Base-by-base conservation (phyloP, 2,329 filamentous ascomycete species). In the Trichoderma polysporum region DNA sequence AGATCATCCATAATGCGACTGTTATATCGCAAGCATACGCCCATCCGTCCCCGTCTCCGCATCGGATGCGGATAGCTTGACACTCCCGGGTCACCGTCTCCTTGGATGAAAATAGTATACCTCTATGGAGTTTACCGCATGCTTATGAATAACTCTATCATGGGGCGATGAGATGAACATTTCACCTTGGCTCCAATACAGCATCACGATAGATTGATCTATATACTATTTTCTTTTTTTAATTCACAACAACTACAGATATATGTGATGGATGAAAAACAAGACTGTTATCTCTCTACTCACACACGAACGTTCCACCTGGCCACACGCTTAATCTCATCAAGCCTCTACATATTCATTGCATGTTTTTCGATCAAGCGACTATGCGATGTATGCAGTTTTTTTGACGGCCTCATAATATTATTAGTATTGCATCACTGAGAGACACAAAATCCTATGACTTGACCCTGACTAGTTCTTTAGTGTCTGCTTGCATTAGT, bases 61-160 rank as follows among this genome's bases (percentile, higher is more conserved):
- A n/a, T 58, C 58, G 58, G 58, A 13, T 13, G 31, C 58, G 58
- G 58, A 61, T 61, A 29, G 58, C 58, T 50, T 50, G 29, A 49
- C 22, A 13, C 13, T 6, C 17, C 58, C 58, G 58, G 27, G 4
- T 17, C 10, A 6, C 17, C 25, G 9, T 19, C 19, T 10, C 2
- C 4, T n/a, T 7, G 2, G 29, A 29, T 2, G 3, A n/a, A 6
- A 12, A 2, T 2, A 12, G 33, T 27, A 49, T 37, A 31, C 25
- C 31, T 49, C 2, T 41, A 2, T 19, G 7, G 3, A 0, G 12
- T 1, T 7, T n/a, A n/a, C 12, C 15, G 5, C 13, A 19, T 35
- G 41, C 29, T 17, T 13, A 35, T 41, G 4, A 27, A 27, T n/a
- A 31, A n/a, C 19, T 47, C 8, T 2, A 35, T n/a, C 9, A 22